Evolutionary conservation across 805 yeast genomes (phyloP), one percentile per base, ranked within the genome.

Genomic region (Nakazawaea wickerhamii): DNA sequence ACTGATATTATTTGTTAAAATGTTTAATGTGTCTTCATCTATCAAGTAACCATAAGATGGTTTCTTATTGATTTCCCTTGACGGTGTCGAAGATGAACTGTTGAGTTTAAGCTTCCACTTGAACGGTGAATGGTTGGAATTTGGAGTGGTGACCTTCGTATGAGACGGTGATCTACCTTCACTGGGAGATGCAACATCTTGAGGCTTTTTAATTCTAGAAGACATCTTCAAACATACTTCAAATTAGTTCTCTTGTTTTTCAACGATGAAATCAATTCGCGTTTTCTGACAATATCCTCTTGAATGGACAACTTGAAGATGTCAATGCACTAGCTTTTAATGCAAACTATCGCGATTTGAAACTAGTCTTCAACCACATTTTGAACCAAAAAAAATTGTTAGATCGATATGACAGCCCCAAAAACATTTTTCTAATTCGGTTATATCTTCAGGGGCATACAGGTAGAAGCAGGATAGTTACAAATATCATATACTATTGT

Each of bases 1-100:
- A 13, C 14, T 20, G n/a, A 28, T 19, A 19, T 27, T 40, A 30
- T 41, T 41, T 9, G 44, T 41, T 22, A 41, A 31, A 9, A 31
- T 36, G 19, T 41, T 33, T 33, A 41, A 30, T 7, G 36, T 19
- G 7, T 36, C 40, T 5, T 22, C 17, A 30, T 41, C 40, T 2
- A 41, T 36, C 11, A 41, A 25, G 17, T 23, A 36, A 11, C 44
- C 44, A 13, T 4, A 30, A 6, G 38, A n/a, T 15, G 31, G 6
- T 22, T 7, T 4, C 14, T 21, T 20, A 28, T 30, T 26, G 37
- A 8, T 10, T 13, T 10, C 2, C n/a, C 17, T 17, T 15, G 9
- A 11, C 3, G 19, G n/a, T 9, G 20, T n/a, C 20, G 22, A 31
- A 11, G 35, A 15, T 3, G 10, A 5, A 9, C 13, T 15, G 10